Evolutionary conservation across 495 filamentous ascomycete genomes (phyloP).

Genomic region (Aspergillus steynii): DNA sequence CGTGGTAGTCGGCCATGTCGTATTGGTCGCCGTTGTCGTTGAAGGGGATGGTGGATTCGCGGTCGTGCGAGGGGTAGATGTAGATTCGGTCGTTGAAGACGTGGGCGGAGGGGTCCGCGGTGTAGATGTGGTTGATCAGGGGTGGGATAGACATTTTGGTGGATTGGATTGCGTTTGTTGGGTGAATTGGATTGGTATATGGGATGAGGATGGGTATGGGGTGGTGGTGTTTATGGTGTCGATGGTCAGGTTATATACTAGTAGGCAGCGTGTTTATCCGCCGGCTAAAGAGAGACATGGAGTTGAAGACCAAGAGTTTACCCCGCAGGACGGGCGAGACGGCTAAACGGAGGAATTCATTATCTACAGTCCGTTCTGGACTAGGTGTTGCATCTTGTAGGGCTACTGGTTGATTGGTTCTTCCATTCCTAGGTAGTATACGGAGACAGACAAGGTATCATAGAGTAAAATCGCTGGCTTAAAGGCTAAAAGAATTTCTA

Average conservation of each 20-base stretch:
- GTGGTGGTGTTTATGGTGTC: background rate
- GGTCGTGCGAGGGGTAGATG: conserved; percentile 52
- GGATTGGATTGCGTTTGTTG: background rate
- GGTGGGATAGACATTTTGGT: conserved; percentile 33
- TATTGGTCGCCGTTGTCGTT: conserved; percentile 85
- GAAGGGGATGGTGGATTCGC: conserved; percentile 48
- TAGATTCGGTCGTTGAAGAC: conserved; percentile 51
- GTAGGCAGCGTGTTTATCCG: background rate
- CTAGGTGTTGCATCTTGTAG: too few relatives aligned
- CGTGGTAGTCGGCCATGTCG: conserved; percentile 64
- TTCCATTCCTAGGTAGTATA: too few relatives aligned
- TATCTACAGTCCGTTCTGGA: too few relatives aligned
- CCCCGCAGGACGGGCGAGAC: background rate
- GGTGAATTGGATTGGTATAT: background rate
- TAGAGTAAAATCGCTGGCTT: too few relatives aligned
- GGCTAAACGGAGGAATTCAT: background rate
- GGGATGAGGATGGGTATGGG: background rate
- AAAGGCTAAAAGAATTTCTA: too few relatives aligned
- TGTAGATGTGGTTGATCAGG: conserved; percentile 67
- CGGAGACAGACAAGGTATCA: too few relatives aligned
- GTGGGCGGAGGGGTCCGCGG: conserved; percentile 54
- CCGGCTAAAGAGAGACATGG: background rate
- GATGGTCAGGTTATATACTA: background rate
- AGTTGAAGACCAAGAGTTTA: background rate
- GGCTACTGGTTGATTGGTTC: too few relatives aligned